Evolutionary conservation across 164 flowering plant genomes (phyloP).

Genomic region (Pachysandra terminalis): DNA sequence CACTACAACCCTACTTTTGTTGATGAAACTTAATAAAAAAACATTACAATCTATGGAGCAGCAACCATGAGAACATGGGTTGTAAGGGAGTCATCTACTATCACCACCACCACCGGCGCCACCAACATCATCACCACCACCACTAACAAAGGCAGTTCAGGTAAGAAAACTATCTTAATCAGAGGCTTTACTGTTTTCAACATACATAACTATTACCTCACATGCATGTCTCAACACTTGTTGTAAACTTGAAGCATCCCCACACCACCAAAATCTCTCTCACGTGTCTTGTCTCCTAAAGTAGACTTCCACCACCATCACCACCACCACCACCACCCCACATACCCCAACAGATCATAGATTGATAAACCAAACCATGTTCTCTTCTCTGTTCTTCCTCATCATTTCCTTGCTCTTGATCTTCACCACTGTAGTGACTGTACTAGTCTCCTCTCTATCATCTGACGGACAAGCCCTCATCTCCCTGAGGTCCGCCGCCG

Average conservation of each 20-base stretch:
- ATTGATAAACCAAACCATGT: conserved; percentile 26
- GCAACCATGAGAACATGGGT: neutral
- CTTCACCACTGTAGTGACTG: neutral
- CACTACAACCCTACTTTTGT: too few relatives aligned
- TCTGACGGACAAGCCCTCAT: conserved; percentile 87
- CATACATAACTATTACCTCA: conserved; percentile 14
- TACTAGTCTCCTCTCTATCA: conserved; percentile 41
- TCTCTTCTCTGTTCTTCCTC: conserved; percentile 5
- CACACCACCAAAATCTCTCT: conserved; percentile 29
- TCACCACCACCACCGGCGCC: too few relatives aligned
- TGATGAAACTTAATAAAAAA: too few relatives aligned
- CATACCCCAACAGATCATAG: conserved; percentile 3
- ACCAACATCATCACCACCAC: too few relatives aligned
- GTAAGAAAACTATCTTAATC: neutral
- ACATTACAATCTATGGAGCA: too few relatives aligned
- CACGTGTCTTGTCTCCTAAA: conserved; percentile 56
- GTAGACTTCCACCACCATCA: conserved; percentile 23
- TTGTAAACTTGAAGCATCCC: conserved; percentile 51
- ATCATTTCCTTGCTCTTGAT: conserved; percentile 19
- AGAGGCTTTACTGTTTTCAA: neutral
- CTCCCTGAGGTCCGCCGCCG: conserved; percentile 55
- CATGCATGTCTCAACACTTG: conserved; percentile 35
- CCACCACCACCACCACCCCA: conserved; percentile 4
- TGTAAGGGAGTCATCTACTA: neutral
- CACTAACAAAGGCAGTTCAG: conserved; percentile 5